Conservation (phyloP, 73 alveolate genomes). For the Paramecium octaurelia region DNA sequence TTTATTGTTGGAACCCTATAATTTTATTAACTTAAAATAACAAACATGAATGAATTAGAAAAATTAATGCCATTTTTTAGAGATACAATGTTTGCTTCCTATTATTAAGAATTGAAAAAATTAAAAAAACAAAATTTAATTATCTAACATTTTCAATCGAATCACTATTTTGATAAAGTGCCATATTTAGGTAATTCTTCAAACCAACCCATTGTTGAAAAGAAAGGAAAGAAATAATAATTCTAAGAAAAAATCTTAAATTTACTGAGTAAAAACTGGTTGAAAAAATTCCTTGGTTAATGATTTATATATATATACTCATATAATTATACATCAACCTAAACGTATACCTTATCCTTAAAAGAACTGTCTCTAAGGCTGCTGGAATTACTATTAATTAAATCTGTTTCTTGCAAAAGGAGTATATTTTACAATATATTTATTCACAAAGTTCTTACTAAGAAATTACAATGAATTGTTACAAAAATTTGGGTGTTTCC, state of each 20-base stretch:
- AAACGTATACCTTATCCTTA: conserved; percentile 55
- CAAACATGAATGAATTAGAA: not conserved
- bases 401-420: conserved; percentile 39
- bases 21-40: not conserved
- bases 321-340: not conserved
- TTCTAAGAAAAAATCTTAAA: not conserved
- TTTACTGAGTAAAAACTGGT: not conserved
- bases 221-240: not conserved
- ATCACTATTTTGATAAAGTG: not conserved
- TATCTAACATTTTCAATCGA: not conserved
- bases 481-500: conserved; percentile 56
- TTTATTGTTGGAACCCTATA: not conserved
- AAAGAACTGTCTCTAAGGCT: not conserved
- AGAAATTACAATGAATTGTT: not conserved
- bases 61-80: conserved; percentile 14
- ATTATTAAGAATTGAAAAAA: not conserved
- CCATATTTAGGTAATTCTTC: not conserved
- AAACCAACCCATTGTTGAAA: not conserved
- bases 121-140: not conserved
- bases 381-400: not conserved
- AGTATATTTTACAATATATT: not conserved
- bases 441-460: conserved; percentile 42
- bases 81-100: not conserved
- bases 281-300: not conserved
- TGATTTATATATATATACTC: not conserved